Conservation (phyloP, 495 filamentous ascomycete genomes). For the Penicillium antarcticum region DNA sequence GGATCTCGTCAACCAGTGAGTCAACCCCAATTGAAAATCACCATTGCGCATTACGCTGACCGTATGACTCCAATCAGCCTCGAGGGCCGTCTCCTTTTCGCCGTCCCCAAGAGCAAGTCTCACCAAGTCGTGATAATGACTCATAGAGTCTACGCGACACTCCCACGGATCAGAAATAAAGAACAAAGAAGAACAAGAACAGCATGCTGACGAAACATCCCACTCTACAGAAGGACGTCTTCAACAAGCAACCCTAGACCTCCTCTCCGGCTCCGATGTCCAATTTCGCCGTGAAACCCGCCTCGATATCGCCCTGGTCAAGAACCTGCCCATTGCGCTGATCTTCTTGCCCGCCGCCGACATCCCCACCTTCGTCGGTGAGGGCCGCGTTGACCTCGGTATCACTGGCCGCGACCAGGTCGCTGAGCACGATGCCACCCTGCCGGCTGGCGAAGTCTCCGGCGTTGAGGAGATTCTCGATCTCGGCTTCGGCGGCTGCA, state of each 20-base stretch:
- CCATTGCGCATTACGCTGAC: constrained; percentile 1
- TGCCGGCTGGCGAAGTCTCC: constrained; percentile 53
- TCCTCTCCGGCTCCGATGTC: constrained; percentile 89
- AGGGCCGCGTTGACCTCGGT: constrained; percentile 88
- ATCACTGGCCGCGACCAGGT: constrained; percentile 95
- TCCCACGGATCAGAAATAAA: constrained; percentile 3
- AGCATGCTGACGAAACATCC: constrained; percentile 11
- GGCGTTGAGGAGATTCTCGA: constrained; percentile 82
- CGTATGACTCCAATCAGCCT: constrained; percentile 39
- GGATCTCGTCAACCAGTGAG: constrained; percentile 86
- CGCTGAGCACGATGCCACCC: constrained; percentile 77
- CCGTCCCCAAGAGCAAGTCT: constrained; percentile 89
- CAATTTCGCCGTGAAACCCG: constrained; percentile 92
- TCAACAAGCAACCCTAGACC: constrained; percentile 78
- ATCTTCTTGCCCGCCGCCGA: constrained; percentile 96
- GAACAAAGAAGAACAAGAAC: neutral
- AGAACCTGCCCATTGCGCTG: constrained; percentile 91
- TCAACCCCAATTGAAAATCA: constrained; percentile 21
- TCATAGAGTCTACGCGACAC: constrained; percentile 12
- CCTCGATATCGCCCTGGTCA: constrained; percentile 92
- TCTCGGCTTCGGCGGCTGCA: constrained; percentile 85
- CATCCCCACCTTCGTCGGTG: constrained; percentile 94
- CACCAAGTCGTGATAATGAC: constrained; percentile 12
- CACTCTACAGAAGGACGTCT: constrained; percentile 78
- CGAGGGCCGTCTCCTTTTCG: constrained; percentile 90